phyloP scores from a whole-genome alignment of 2,329 filamentous ascomycete species.

The Aspergillus aculeatus region DNA sequence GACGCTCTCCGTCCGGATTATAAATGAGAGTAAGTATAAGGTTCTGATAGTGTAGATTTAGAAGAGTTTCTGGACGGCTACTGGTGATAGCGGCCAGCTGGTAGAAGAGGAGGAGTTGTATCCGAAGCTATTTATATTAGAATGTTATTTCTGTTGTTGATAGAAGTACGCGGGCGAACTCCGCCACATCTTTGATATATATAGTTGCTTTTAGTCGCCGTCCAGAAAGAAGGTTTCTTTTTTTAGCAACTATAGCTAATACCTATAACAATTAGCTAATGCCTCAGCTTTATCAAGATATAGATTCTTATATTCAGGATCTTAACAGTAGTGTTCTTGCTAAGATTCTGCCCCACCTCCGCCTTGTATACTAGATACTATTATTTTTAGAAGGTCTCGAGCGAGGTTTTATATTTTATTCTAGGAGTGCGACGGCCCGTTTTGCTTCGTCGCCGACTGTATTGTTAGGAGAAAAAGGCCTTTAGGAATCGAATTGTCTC shows the following conservation, averaged over 20 bases:
- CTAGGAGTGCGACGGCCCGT: slow-evolving; percentile 11
- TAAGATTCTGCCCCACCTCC: slow-evolving; percentile 15
- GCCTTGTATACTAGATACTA: slow-evolving; percentile 26
- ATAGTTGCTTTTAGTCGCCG: slow-evolving; percentile 28
- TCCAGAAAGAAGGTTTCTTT: slow-evolving; percentile 25
- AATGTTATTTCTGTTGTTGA: slow-evolving; percentile 34
- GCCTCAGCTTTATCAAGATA: slow-evolving; percentile 4
- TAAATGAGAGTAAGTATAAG: slow-evolving; percentile 28
- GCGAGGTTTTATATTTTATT: slow-evolving; percentile 19
- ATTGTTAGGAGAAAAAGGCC: slow-evolving; percentile 24
- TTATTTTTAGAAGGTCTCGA: slow-evolving; percentile 26
- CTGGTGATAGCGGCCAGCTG: slow-evolving; percentile 31
- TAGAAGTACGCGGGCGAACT: slow-evolving; percentile 31
- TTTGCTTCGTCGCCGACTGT: slow-evolving; percentile 16
- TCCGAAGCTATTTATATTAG: slow-evolving; percentile 25
- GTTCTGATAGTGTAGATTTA: slow-evolving; percentile 28
- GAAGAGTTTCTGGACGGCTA: slow-evolving; percentile 21
- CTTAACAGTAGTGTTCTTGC: slow-evolving; percentile 22
- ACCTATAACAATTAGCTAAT: slow-evolving; percentile 20
- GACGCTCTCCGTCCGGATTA: slow-evolving; percentile 23
- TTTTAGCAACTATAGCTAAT: slow-evolving; percentile 24
- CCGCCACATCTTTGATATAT: slow-evolving; percentile 32
- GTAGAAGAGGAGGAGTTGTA: slow-evolving; percentile 23
- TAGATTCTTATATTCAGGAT: slow-evolving; percentile 10
- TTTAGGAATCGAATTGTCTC: slow-evolving; percentile 29